Evolutionary conservation across 23 red algal genomes (phyloP), one percentile per base, ranked within the genome.

Genomic region (Gracilaria gracilis): DNA sequence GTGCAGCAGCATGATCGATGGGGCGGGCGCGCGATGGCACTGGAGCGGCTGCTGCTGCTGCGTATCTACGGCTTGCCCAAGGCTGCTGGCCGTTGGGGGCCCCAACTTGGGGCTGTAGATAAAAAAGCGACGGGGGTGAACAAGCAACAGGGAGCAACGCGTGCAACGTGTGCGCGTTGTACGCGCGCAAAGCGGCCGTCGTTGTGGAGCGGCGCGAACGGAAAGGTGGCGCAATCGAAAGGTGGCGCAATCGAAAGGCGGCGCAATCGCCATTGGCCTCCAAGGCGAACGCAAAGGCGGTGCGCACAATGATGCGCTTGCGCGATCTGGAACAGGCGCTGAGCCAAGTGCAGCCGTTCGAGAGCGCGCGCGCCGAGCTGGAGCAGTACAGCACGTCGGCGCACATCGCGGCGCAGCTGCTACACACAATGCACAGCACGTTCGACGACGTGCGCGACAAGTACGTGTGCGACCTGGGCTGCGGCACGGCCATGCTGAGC

Each of bases 311-410:
- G 59, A 64, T 64, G 59, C 2, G 59, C 2, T 6, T 32, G n/a
- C 24, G 59, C n/a, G 59, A 65, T 0, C 17, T 72, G 27, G 94
- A 96, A 61, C 23, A 31, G 28, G 79, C 62, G 19, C 88, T 96
- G 46, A 31, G 39, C 38, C 25, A 37, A 25, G 79, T 94, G 65
- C 31, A n/a, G 15, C 28, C 77, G 27, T 99, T 99, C 83, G 50
- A 72, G 34, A 35, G 39, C 13, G 79, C 94, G 5, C 13, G 42
- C 48, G 57, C 88, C 15, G 76, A 82, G 61, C 84, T 95, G 29
- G 97, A 99, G 89, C 97, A 99, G 93, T 99, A 99, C 88, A 32
- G 62, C n/a, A 99, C 97, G 31, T 83, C 94, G 37, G 91, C 94
- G 34, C 86, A 96, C 76, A 81, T 99, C 21, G 97, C 97, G 57